Evolutionary conservation across 2,329 filamentous ascomycete genomes (phyloP), one percentile per base, ranked within the genome.

Genomic region (Trematosphaeria pertusa): DNA sequence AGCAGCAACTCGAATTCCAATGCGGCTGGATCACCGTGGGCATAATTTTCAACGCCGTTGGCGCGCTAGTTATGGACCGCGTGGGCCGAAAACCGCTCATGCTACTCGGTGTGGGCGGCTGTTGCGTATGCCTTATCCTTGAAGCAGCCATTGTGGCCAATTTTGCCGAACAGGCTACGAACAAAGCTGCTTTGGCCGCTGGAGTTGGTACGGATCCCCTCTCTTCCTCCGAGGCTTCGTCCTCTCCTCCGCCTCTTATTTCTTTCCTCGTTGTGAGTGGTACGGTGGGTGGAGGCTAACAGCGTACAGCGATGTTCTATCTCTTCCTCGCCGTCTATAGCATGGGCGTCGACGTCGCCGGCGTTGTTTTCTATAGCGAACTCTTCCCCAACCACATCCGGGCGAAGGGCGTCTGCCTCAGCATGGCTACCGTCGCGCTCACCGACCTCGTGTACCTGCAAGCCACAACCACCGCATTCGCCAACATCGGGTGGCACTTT

Each of bases 361-460:
- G 59, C 3, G 53, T 58, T 15, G 52, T 57, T 10, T 61, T 58
- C 43, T 58, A 54, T 28, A 44, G 40, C 11, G 59, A 62, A 32
- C 42, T 61, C 38, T 53, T 54, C 40, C 47, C 52, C 3, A 63
- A 59, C 34, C 58, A 61, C 34, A 56, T 62, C 21, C 60, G 57
- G 12, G 55, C 54, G 0, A 65, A 66, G 36, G 59, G 61, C n/a
- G 52, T 61, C 12, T 58, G 53, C 28, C 44, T 60, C 9, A 50
- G 48, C n/a, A 53, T 61, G 30, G 56, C 59, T 6, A 59, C 56
- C 4, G 40, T 64, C n/a, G 55, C 56, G 18, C 73, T 75, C 43
- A 80, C 73, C 54, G 71, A 66, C 33, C 56, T 66, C 9, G 49
- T 69, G 3, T 66, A 62, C 35, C 45, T 64, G 1, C 64, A 67